phyloP scores from a whole-genome alignment of 169 alveolate species.

The Plasmodium cynomolgi region DNA sequence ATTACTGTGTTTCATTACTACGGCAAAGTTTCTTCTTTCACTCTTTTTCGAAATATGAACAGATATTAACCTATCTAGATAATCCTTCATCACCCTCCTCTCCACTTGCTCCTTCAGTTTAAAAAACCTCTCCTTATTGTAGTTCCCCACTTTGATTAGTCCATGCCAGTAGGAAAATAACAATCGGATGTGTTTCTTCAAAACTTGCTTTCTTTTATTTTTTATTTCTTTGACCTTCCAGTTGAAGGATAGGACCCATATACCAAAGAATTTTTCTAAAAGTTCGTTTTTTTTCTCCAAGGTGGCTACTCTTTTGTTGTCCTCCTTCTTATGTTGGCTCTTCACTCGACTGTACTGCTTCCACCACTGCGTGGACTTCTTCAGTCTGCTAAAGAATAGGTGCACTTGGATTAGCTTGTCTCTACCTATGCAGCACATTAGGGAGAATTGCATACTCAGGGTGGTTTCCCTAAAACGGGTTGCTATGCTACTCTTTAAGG shows the following conservation, averaged over 20 bases:
- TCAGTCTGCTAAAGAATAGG: slow-evolving; percentile 39
- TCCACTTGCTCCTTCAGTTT: not conserved
- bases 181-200: slow-evolving; percentile 47
- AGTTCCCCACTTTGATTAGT: slow-evolving; percentile 16
- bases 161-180: slow-evolving; percentile 56
- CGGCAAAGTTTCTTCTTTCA: not conserved
- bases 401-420: slow-evolving; percentile 11
- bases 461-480: not conserved
- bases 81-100: not conserved
- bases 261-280: slow-evolving; percentile 35
- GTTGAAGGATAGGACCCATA: slow-evolving; percentile 40
- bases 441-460: not conserved
- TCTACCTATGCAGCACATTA: slow-evolving; percentile 4
- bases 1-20: slow-evolving; percentile 23
- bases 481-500: not conserved
- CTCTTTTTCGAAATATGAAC: not conserved
- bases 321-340: not conserved
- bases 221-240: slow-evolving; percentile 38
- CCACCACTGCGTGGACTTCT: slow-evolving; percentile 11
- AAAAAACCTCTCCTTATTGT: slow-evolving; percentile 26
- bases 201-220: slow-evolving; percentile 20
- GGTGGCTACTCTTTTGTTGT: not conserved
- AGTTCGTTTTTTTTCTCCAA: not conserved
- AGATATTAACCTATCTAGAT: not conserved
- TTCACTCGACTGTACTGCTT: not conserved